Evolutionary conservation across 768 basidiomycete genomes (phyloP).

Genomic region (Boletus edulis): DNA sequence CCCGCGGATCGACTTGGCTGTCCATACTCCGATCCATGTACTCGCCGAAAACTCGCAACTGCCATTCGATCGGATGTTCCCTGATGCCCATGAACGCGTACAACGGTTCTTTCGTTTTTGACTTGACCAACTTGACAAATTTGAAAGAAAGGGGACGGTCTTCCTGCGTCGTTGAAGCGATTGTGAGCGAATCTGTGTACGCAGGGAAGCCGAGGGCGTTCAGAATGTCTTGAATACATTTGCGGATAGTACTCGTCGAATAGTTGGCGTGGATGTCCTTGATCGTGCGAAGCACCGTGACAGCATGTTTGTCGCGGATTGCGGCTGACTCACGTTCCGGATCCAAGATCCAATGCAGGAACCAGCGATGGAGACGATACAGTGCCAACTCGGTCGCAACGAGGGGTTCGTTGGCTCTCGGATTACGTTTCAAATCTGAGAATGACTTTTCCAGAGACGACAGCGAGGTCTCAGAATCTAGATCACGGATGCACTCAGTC

Average conservation of each 20-base stretch:
- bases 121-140: constrained; percentile 53
- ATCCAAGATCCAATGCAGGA: constrained; percentile 53
- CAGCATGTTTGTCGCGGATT: constrained; percentile 44
- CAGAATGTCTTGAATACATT: constrained; percentile 40
- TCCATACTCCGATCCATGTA: constrained; percentile 76
- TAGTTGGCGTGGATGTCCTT: constrained; percentile 41
- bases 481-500: constrained; percentile 41
- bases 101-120: constrained; percentile 38
- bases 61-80: constrained; percentile 62
- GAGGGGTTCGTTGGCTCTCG: constrained; percentile 39
- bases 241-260: constrained; percentile 29
- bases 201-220: constrained; percentile 46
- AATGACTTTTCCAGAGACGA: constrained; percentile 33
- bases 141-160: constrained; percentile 44
- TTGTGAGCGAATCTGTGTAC: constrained; percentile 29
- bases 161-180: constrained; percentile 8
- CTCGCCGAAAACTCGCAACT: constrained; percentile 66
- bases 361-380: constrained; percentile 50
- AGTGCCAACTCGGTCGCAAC: constrained; percentile 52
- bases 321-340: constrained; percentile 33
- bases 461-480: constrained; percentile 21
- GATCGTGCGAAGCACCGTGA: constrained; percentile 47
- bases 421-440: constrained; percentile 44
- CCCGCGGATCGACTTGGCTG: constrained; percentile 52
- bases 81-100: constrained; percentile 54